Evolutionary conservation across 2,329 filamentous ascomycete species (phyloP), one percentile per base, ranked within the genome.

Genomic region (Salinomyces thailandicus): DNA sequence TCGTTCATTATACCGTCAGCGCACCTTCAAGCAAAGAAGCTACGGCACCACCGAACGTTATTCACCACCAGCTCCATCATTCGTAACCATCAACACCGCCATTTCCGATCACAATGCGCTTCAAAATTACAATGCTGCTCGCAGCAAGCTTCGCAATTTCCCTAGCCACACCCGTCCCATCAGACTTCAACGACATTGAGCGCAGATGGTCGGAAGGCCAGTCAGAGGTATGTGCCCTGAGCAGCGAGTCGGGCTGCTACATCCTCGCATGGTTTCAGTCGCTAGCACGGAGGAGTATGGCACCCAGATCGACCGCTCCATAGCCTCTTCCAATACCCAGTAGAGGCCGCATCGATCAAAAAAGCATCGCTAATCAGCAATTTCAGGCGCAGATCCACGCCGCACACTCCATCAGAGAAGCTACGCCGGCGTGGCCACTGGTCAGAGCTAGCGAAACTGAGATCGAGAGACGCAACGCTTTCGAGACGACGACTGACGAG

Each of bases 121-220:
- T 44, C 39, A 22, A 32, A 7, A 17, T 35, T 28, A 29, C 31
- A 18, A 33, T 43, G 33, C 39, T 46, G 31, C 30, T 48, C 18
- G 26, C 40, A 37, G 24, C 40, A 18, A 20, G 39, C 22, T 17
- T 31, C 18, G 24, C 36, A 36, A 35, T 38, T n/a, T n/a, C 41
- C 17, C 8, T 24, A 9, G 37, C 35, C 20, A 36, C 18, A 14
- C 48, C 36, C 38, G 18, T 49, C 22, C 39, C 46, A 17, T 32
- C 42, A 8, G 22, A 39, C 18, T 50, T 52, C 36, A 31, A 44
- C 28, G 51, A 53, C 7, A 49, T 55, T 20, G 49, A 55, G 42
- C 37, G 42, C 14, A 39, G 49, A 13, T 55, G 51, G 52, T 43
- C 43, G 7, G 37, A 42, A 14, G 52, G 51, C 17, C 35, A 50